Conservation (phyloP, 108 stramenopile genomes). For the Seminavis robusta region DNA sequence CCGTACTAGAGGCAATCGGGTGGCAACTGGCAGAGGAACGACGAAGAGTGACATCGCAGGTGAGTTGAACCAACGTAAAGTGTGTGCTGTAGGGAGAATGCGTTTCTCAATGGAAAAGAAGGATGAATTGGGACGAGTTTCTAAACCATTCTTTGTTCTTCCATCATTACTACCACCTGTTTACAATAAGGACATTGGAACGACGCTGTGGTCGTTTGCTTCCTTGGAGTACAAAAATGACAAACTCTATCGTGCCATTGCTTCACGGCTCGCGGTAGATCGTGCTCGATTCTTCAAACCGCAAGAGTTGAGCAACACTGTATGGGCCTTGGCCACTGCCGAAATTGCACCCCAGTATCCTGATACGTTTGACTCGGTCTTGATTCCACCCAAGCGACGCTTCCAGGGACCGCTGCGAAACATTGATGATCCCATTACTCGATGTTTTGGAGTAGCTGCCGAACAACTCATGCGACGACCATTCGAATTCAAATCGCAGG, state of each 20-base stretch:
- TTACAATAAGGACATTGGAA: constrained; percentile 49
- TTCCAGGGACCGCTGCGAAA: constrained; percentile 11
- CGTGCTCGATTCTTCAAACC: constrained; percentile 57
- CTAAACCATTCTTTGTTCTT: background rate
- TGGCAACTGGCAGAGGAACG: constrained; percentile 34
- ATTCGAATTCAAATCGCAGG: constrained; percentile 74
- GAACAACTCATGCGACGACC: constrained; percentile 70
- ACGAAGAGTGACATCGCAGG: constrained; percentile 41
- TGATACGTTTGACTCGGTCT: constrained; percentile 66
- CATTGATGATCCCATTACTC: constrained; percentile 50
- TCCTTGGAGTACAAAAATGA: constrained; percentile 54
- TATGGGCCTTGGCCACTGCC: constrained; percentile 78
- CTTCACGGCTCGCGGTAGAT: constrained; percentile 40
- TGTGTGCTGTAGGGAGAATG: constrained; percentile 15
- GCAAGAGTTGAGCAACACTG: constrained; percentile 71
- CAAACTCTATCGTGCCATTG: constrained; percentile 47
- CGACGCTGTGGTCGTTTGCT: constrained; percentile 74
- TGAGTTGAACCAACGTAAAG: background rate
- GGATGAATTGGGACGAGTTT: constrained; percentile 5
- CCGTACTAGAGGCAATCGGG: constrained; percentile 41
- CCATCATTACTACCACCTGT: constrained; percentile 11
- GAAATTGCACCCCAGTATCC: constrained; percentile 43
- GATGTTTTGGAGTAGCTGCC: constrained; percentile 55
- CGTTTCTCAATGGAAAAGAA: background rate
- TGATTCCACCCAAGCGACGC: constrained; percentile 36